Evolutionary conservation across 2,329 filamentous ascomycete species (phyloP).

Genomic region (Botrytis galanthina): DNA sequence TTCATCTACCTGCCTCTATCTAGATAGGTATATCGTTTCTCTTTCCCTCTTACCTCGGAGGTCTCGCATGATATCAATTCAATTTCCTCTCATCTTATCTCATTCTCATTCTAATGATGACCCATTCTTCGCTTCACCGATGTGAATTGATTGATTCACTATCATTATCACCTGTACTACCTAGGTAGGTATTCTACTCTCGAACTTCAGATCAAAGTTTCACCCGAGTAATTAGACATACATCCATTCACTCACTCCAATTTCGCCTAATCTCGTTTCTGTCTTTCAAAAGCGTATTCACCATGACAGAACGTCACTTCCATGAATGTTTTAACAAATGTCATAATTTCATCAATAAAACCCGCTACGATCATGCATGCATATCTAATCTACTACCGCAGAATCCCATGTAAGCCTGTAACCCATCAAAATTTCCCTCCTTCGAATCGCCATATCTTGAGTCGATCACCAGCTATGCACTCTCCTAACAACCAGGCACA

Average conservation of each 20-base stretch:
- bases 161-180: too few relatives aligned
- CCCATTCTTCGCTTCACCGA: too few relatives aligned
- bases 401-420: too few relatives aligned
- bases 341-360: background rate
- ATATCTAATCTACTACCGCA: background rate
- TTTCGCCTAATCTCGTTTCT: background rate
- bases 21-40: too few relatives aligned
- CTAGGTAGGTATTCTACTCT: background rate
- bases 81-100: too few relatives aligned
- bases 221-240: background rate
- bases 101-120: too few relatives aligned
- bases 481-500: conserved; percentile 31
- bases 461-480: background rate
- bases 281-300: background rate
- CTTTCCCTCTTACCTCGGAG: background rate
- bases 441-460: background rate
- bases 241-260: background rate
- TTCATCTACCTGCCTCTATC: too few relatives aligned
- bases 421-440: background rate
- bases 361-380: background rate
- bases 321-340: background rate
- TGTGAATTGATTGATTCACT: too few relatives aligned
- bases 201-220: background rate
- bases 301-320: background rate
- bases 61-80: too few relatives aligned